Base-by-base conservation (phyloP, 1,284 basidiomycete genomes). In the Cystobasidium pallidum region DNA sequence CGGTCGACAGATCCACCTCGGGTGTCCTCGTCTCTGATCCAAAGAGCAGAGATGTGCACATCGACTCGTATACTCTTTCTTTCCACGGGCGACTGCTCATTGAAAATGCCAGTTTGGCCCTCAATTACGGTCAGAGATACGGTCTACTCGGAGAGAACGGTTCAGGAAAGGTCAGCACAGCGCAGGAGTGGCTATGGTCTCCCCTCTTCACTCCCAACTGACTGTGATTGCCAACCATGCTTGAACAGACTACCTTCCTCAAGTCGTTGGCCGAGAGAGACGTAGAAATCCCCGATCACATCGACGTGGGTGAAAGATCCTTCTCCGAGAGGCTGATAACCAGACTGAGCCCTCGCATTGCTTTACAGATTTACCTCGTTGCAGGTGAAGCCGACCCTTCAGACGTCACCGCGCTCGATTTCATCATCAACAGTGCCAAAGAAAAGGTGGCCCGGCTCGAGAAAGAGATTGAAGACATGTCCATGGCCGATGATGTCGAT, bases 111-210 rank as follows among this genome's bases (percentile, higher is more conserved):
- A 87, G 89, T 81, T 88, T 94, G 77, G 82, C 91, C n/a, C 89
- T 98, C 78, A 98, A 98, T 83, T 98, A 97, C 80, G 94, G 94
- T 7, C 92, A 98, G 81, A 85, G 85, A 78, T 88, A 99, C 80
- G 95, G 95, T 83, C 86, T 98, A 32, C 85, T 98, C 70, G 95
- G 95, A 71, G 94, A 97, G 82, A 98, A 99, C 81, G 95, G 95
- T 54, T 95, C 91, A 19, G 95, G 95, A 82, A 99, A 99, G 88
- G 92, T 93, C 75, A 79, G 86, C 78, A 34, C 15, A 28, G 17
- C 24, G 28, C 21, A 52, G n/a, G n/a, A n/a, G n/a, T n/a, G n/a
- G n/a, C n/a, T n/a, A n/a, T n/a, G n/a, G n/a, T n/a, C n/a, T n/a
- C n/a, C n/a, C n/a, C n/a, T n/a, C n/a, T n/a, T n/a, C n/a, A n/a